Conservation (phyloP, 2,329 filamentous ascomycete genomes). For the Alternaria longipes region DNA sequence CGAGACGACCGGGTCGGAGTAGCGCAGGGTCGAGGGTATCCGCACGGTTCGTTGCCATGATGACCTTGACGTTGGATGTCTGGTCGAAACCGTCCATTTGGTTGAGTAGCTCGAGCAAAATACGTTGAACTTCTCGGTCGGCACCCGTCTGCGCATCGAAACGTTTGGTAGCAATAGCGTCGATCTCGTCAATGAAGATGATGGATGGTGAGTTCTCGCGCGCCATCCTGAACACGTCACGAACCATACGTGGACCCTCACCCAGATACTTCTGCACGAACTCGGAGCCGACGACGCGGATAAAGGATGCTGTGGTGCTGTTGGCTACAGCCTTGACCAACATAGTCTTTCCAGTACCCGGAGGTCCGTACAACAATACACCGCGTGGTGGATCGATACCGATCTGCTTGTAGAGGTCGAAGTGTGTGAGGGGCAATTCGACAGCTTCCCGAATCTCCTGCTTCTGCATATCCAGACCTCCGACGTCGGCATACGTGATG, state of each 20-base stretch:
- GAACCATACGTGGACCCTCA: constrained; percentile 97
- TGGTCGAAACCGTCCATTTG: constrained; percentile 99
- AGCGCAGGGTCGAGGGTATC: constrained; percentile 96
- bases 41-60: constrained; percentile 99
- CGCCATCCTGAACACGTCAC: constrained; percentile 98
- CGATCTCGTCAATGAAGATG: constrained; percentile 99
- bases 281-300: constrained; percentile 96
- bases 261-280: constrained; percentile 99
- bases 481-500: constrained; percentile 96
- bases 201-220: constrained; percentile 97
- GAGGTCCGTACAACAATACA: constrained; percentile 94
- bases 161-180: constrained; percentile 98
- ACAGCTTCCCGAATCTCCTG: constrained; percentile 99
- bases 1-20: constrained; percentile 91
- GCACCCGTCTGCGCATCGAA: constrained; percentile 99
- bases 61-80: constrained; percentile 98
- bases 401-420: constrained; percentile 98
- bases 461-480: constrained; percentile 99
- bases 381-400: constrained; percentile 98
- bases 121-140: constrained; percentile 97
- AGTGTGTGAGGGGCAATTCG: constrained; percentile 94
- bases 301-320: constrained; percentile 97
- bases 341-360: constrained; percentile 97
- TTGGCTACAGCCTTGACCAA: constrained; percentile 98
- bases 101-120: constrained; percentile 94